These are phyloP conservation scores for Camellia granthamiana DNA, from an alignment of 148 eudicot genomes.

Conservation along the genomic window DNA sequence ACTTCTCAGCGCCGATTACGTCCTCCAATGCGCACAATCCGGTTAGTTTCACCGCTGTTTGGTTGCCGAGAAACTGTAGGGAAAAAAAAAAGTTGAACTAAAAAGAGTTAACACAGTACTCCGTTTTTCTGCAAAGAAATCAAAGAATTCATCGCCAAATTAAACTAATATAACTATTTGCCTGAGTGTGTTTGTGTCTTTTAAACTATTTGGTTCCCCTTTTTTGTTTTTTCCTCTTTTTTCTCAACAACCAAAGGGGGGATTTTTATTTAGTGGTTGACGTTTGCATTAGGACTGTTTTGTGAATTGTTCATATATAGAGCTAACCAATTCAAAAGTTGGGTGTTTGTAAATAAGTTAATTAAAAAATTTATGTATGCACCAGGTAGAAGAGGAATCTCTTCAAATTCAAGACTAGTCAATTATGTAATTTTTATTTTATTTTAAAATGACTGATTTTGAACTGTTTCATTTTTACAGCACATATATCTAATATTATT, in stretches of 20 bases:
- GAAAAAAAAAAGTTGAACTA: neutral
- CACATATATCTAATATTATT: neutral
- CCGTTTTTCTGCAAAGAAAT: neutral
- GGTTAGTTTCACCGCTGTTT: conserved; percentile 10
- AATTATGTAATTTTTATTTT: neutral
- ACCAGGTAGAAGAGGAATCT: neutral
- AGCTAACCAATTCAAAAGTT: neutral
- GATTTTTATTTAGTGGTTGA: neutral
- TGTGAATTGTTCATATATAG: neutral
- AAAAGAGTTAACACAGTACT: neutral
- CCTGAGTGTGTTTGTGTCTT: too few relatives aligned
- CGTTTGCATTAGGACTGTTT: neutral
- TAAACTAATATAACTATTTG: neutral
- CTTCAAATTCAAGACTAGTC: neutral
- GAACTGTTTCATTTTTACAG: neutral
- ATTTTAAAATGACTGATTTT: neutral
- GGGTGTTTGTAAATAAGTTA: neutral
- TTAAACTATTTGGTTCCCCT: neutral
- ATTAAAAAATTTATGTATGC: neutral
- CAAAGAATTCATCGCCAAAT: neutral
- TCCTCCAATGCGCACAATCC: conserved; percentile 27
- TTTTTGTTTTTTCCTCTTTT: neutral
- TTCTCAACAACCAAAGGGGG: neutral
- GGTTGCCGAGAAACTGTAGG: neutral
- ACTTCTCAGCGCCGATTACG: conserved; percentile 62